These are phyloP conservation scores for Lactarius pseudohatsudake DNA, from an alignment of 768 basidiomycete species.

Conservation along the genomic window DNA sequence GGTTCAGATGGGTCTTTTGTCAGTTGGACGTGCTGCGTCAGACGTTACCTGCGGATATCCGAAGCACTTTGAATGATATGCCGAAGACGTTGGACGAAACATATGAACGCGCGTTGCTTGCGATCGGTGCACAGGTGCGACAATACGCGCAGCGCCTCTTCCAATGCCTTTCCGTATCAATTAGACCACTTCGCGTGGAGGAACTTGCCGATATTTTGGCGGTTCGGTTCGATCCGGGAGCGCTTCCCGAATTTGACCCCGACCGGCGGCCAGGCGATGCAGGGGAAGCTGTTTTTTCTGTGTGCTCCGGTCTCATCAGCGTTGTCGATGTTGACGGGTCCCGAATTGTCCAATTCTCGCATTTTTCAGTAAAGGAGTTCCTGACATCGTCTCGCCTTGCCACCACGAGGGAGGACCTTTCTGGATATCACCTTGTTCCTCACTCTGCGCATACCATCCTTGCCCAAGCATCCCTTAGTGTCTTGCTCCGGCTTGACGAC, in stretches of 20 bases:
- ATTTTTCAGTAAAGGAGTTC: slow-evolving; percentile 19
- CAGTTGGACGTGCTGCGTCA: not conserved
- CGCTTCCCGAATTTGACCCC: not conserved
- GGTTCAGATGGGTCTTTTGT: slow-evolving; percentile 15
- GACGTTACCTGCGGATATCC: not conserved
- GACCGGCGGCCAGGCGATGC: slow-evolving; percentile 13
- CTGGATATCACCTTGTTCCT: not conserved
- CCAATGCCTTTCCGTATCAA: slow-evolving; percentile 5
- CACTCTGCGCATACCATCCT: slow-evolving; percentile 1
- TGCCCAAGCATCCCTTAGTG: not conserved
- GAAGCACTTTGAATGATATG: not conserved
- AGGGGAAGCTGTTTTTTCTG: not conserved
- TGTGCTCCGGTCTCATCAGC: slow-evolving; percentile 6
- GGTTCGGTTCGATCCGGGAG: not conserved
- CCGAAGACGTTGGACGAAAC: slow-evolving; percentile 11
- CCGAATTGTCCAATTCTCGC: slow-evolving; percentile 9
- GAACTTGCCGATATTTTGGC: slow-evolving; percentile 14
- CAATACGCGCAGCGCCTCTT: slow-evolving; percentile 10
- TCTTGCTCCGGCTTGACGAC: not conserved
- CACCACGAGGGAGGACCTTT: not conserved
- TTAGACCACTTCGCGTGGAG: slow-evolving; percentile 7
- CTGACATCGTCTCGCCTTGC: slow-evolving; percentile 4
- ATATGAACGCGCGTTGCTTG: not conserved
- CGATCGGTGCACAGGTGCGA: not conserved
- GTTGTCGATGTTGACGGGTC: not conserved